Evolutionary conservation across 352 stramenopile genomes (phyloP), one percentile per base, ranked within the genome.

Genomic region (Proteromonas lacertae): DNA sequence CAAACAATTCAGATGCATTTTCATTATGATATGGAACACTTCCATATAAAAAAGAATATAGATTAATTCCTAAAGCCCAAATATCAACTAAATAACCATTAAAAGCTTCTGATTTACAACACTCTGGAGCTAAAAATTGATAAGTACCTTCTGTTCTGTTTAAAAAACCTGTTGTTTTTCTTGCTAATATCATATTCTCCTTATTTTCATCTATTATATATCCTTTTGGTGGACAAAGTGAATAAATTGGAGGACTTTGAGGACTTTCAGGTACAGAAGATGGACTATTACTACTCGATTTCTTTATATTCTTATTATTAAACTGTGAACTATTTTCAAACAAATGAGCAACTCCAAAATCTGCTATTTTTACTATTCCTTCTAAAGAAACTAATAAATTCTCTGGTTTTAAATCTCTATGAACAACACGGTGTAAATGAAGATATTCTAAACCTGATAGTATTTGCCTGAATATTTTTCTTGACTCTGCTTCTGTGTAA

Each of bases 71-170:
- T 0, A 83, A 55, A 0, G 73, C 69, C 68, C 71, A 89, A 22
- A 87, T 61, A 44, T 89, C 73, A 0, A 68, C 73, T 4, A 79
- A 42, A 24, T 77, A 65, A 3, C 69, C 73, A 0, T 59, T 44
- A 42, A 59, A 67, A 20, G 66, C 23, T n/a, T 66, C 57, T 0
- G 55, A 62, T 0, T 60, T 65, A 43, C 68, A 84, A 53, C 84
- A 75, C 47, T 89, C 73, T 1, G 73, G 73, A 0, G 68, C 70
- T 67, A 84, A 80, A 41, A 87, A 87, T 2, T 69, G 69, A 8
- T 70, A 69, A 0, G 71, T 89, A 1, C 73, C 73, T 0, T 55
- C 66, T 4, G 65, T 71, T 31, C 70, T 62, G 9, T 48, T 48
- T 20, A 77, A 51, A 42, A 69, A 67, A 42, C 72, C 57, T 29